A percentile compares a stretch with the other conserved stretches of the same genome.
phyloP scores from a whole-genome alignment of 2,329 filamentous ascomycete species.

The Lanzia echinophila region DNA sequence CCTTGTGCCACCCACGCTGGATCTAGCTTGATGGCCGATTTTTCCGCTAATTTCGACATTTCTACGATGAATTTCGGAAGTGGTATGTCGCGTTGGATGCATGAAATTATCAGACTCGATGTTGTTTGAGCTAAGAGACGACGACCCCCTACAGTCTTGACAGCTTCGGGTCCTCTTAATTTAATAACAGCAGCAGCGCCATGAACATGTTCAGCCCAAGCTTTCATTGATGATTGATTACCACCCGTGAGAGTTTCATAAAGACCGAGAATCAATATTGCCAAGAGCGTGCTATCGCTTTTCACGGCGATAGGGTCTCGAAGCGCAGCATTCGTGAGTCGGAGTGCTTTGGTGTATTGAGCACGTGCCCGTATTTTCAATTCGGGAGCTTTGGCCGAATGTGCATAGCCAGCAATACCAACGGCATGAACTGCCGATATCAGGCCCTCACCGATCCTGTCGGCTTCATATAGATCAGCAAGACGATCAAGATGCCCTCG shows the following conservation, averaged over 20 bases:
- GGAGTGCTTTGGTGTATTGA: constrained; percentile 45
- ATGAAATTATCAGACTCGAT: constrained; percentile 45
- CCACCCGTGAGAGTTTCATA: constrained; percentile 48
- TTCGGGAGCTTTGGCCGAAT: constrained; percentile 30
- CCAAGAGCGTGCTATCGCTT: constrained; percentile 49
- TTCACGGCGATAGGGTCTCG: constrained; percentile 38
- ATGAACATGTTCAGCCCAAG: constrained; percentile 48
- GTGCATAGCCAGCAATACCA: constrained; percentile 45
- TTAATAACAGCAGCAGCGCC: constrained; percentile 45
- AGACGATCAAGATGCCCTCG: constrained; percentile 48
- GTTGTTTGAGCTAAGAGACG: constrained; percentile 49
- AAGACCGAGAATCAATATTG: constrained; percentile 47
- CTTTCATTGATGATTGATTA: constrained; percentile 40
- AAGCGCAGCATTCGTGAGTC: constrained; percentile 45
- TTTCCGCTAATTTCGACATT: constrained; percentile 38
- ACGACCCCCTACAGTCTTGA: constrained; percentile 39
- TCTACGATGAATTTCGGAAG: constrained; percentile 43
- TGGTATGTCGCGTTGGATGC: constrained; percentile 42
- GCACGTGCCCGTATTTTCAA: constrained; percentile 43
- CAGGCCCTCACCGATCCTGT: constrained; percentile 39
- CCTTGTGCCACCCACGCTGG: constrained; percentile 39
- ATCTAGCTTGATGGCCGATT: constrained; percentile 32
- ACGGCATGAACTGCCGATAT: constrained; percentile 47
- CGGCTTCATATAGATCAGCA: constrained; percentile 41
- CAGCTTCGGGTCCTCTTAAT: constrained; percentile 43